Conservation (phyloP, 2,329 filamentous ascomycete genomes). For the Plenodomus biglobosus region DNA sequence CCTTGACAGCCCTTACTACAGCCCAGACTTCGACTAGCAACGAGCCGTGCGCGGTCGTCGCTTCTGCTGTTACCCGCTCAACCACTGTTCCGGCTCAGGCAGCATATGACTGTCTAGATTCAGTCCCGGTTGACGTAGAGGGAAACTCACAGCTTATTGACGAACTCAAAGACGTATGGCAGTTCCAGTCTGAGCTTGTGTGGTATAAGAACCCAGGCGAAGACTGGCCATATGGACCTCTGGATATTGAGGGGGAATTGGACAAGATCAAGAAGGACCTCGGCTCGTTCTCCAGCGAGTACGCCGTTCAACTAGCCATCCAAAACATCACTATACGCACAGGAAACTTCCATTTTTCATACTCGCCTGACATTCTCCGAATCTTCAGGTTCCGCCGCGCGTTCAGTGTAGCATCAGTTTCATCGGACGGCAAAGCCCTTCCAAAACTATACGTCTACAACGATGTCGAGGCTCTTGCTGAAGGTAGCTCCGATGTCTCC, state of each 20-base stretch:
- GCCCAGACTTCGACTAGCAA: constrained; percentile 13
- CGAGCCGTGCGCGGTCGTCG: constrained; percentile 25
- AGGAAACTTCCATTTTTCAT: constrained; percentile 34
- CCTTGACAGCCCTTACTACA: constrained; percentile 14
- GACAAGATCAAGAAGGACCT: constrained; percentile 37
- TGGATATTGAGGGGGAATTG: constrained; percentile 41
- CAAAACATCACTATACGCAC: constrained; percentile 26
- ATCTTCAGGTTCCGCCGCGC: constrained; percentile 22
- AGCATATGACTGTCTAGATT: constrained; percentile 33
- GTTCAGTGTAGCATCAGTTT: constrained; percentile 30
- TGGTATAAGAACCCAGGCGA: constrained; percentile 40
- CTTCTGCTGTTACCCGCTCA: constrained; percentile 4
- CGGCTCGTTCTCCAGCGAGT: constrained; percentile 37
- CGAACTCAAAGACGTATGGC: constrained; percentile 33
- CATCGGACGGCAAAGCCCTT: constrained; percentile 33
- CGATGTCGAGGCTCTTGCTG: constrained; percentile 19
- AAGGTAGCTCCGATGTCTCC: constrained; percentile 22
- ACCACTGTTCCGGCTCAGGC: constrained; percentile 17
- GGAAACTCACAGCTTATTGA: constrained; percentile 30
- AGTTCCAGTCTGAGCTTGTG: constrained; percentile 42
- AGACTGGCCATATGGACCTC: constrained; percentile 35
- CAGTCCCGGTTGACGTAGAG: constrained; percentile 35
- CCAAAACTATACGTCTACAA: constrained; percentile 37
- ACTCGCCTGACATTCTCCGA: constrained; percentile 30
- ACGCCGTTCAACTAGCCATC: constrained; percentile 41